These are phyloP conservation scores for Albugo laibachii DNA, from an alignment of 352 stramenopile genomes.

Conservation along the genomic window DNA sequence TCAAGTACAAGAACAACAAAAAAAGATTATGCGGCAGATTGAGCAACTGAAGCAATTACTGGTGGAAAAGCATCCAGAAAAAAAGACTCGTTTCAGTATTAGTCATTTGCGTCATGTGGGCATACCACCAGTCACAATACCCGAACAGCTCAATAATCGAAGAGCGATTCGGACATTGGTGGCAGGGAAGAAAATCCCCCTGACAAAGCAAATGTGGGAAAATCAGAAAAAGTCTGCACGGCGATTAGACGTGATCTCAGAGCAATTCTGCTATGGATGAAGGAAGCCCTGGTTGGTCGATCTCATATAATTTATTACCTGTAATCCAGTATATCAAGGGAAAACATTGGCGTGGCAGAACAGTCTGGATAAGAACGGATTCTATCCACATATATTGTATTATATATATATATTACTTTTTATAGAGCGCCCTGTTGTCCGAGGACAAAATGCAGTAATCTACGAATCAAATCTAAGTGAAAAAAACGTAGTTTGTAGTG, in stretches of 20 bases:
- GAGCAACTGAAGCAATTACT: conserved; percentile 29
- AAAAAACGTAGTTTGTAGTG: too few species aligned
- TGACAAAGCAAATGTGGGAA: conserved; percentile 40
- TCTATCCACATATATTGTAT: too few species aligned
- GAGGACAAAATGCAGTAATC: too few species aligned
- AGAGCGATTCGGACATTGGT: conserved; percentile 20
- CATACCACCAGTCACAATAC: conserved; percentile 32
- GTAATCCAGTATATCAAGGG: too few species aligned
- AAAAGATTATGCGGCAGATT: too few species aligned
- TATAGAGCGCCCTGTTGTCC: too few species aligned
- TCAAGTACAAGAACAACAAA: conserved; percentile 14
- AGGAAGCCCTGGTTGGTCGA: not conserved
- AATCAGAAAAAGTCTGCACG: conserved; percentile 26
- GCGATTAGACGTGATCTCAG: conserved; percentile 28
- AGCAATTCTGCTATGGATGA: conserved; percentile 19
- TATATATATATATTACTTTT: too few species aligned
- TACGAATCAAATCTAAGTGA: too few species aligned
- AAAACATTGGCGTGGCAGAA: too few species aligned
- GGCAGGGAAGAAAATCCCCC: conserved; percentile 28
- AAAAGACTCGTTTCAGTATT: conserved; percentile 30
- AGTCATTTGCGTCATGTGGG: conserved; percentile 36
- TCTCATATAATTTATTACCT: too few species aligned
- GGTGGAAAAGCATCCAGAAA: conserved; percentile 17
- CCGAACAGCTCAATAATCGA: conserved; percentile 22
- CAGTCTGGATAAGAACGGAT: too few species aligned